phyloP scores from a whole-genome alignment of 495 filamentous ascomycete genomes.

The Neurospora sp. region DNA sequence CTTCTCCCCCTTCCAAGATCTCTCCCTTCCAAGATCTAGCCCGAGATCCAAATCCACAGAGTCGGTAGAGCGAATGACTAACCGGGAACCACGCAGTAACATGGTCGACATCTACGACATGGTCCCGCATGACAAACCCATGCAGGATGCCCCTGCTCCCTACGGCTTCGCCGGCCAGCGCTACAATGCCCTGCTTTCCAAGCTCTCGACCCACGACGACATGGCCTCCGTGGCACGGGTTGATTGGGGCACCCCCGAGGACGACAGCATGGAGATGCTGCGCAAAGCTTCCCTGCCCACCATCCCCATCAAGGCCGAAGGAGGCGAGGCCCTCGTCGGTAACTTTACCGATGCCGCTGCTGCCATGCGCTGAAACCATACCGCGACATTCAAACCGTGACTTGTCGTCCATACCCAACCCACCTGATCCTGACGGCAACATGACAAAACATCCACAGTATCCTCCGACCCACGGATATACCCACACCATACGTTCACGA shows the following conservation, averaged over 20 bases:
- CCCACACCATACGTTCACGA: background rate
- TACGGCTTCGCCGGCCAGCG: conserved; percentile 33
- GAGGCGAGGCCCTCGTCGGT: conserved; percentile 35
- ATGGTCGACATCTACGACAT: conserved; percentile 53
- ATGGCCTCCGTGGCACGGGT: conserved; percentile 27
- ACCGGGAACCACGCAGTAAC: conserved; percentile 31
- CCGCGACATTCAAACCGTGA: background rate
- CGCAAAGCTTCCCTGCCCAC: conserved; percentile 15
- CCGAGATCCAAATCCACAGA: conserved; percentile 3
- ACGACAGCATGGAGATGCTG: conserved; percentile 36
- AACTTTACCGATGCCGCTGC: conserved; percentile 42
- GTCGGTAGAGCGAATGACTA: conserved; percentile 15
- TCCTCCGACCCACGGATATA: background rate
- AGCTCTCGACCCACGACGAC: conserved; percentile 34
- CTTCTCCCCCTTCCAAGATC: conserved; percentile 2
- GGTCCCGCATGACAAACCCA: conserved; percentile 32
- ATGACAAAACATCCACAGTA: background rate
- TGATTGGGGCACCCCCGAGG: conserved; percentile 37
- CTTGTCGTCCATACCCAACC: background rate
- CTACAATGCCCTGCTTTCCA: conserved; percentile 44
- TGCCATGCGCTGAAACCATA: conserved; percentile 25
- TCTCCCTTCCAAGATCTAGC: conserved; percentile 2
- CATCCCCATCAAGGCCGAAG: conserved; percentile 33
- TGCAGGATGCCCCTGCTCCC: conserved; percentile 19
- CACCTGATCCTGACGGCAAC: background rate